Base-by-base conservation (phyloP, 352 stramenopile genomes). In the Thalassiosira livingstoniorum region DNA sequence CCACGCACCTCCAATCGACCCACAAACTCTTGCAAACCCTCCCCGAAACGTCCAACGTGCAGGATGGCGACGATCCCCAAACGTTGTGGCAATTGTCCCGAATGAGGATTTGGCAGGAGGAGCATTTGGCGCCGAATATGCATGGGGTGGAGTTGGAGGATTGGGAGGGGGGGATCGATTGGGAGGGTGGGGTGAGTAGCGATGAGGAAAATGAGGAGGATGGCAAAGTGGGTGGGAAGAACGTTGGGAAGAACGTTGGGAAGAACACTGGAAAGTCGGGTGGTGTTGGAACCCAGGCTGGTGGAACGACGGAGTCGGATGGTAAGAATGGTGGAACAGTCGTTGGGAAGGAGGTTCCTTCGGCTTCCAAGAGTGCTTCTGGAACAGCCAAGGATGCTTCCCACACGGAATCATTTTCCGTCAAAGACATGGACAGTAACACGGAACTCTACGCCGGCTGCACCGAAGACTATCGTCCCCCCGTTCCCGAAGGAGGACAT, bases 81-180 rank as follows among this genome's bases (percentile, higher is more conserved):
- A 87, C 73, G 23, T 55, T 87, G 15, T 25, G 74, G 4, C 74
- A 62, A 55, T 63, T 88, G 11, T 42, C 58, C 1, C 64, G 66
- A 65, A 68, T 83, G 65, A 66, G 82, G 47, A 75, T 53, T 55
- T 76, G 62, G 66, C 78, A 87, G 47, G 83, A 89, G 58, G 5
- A 27, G 27, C 21, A 73, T 4, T 79, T 93, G 23, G 42, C 78
- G 23, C 78, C 87, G 15, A 27, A 34, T 0, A 91, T 93, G 75
- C 86, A 92, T 75, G 75, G 89, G 43, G 62, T 95, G 0, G 81
- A 92, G 66, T 70, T 94, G 18, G 82, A 82, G n/a, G 77, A 95
- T 72, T 95, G 90, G 90, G 90, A 95, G 80, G 80, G 76, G 35
- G 76, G 87, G 43, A 93, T 95, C 57, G 60, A 92, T 77, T 95